Evolutionary conservation across 1,139 yeast genomes (phyloP), one percentile per base, ranked within the genome.

Genomic region (Blastobotrys illinoisensis): DNA sequence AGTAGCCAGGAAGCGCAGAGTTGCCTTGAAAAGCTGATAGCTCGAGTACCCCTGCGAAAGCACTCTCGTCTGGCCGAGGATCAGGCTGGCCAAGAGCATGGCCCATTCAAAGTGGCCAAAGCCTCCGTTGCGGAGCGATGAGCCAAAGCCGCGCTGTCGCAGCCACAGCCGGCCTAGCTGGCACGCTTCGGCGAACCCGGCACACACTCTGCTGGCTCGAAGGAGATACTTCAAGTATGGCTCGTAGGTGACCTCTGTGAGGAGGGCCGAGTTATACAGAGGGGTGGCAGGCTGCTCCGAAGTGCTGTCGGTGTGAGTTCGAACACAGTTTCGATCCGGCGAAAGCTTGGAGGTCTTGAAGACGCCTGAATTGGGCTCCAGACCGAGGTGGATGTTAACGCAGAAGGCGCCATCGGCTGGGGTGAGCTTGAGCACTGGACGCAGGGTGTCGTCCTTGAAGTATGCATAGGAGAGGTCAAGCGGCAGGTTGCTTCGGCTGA

Each of bases 31-130:
- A 55, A 93, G 74, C 71, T 93, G 99, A 68, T 90, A 93, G 26
- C 95, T 86, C 3, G 97, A 88, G 68, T 87, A 91, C 1, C 98
- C 99, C 62, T 85, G 85, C 48, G 90, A 71, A 56, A 93, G 75
- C 32, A 89, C 84, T 14, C 44, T 43, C 64, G 85, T 85, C 60
- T 78, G 79, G 62, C 97, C 97, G 60, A 85, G 83, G 46, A 93
- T 74, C 56, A 93, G 74, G 1, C 90, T 86, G 47, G 96, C 85
- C 84, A 89, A 81, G 51, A 91, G 71, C 48, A 86, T 74, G 23
- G 93, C 85, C 71, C 90, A 90, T 72, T 93, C 98, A 68, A 89
- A 89, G 63, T 86, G 88, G 14, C 98, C 98, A 69, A 93, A 91
- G 0, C 98, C 98, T 48, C 90, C 90, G 18, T 62, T 59, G 9